Evolutionary conservation across 139 green algal species (phyloP), one percentile per base, ranked within the genome.

Genomic region (Diplosphaera chodatii): DNA sequence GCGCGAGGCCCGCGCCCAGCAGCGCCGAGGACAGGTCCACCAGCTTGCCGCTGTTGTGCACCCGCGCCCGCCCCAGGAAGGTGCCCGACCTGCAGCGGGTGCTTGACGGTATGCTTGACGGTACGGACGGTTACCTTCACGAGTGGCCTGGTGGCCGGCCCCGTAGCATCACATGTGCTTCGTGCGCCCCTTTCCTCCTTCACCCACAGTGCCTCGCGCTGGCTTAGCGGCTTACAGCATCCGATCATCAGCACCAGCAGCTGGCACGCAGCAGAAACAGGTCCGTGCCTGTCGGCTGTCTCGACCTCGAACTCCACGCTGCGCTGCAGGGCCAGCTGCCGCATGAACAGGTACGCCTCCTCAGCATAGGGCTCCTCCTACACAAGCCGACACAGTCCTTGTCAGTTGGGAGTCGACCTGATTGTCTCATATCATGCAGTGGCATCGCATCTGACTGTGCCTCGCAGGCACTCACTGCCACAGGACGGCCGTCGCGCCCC

Each of bases 41-140:
- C 32, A 78, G 78, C 55, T 72, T 76, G 67, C 55, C 67, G 32
- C 4, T n/a, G 56, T 63, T 41, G 29, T 22, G 63, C 31, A 69
- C 28, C 20, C 31, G 74, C 3, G 96, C 68, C 0, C 70, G 86
- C 48, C 94, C 94, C 65, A 97, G 84, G 84, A 99, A 98, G 34
- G 90, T 98, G n/a, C 94, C 94, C 2, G 76, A 88, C 70, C 91
- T 91, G 83, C 98, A 91, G 48, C 91, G 82, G 33, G 71, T 85
- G 66, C 94, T n/a, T 10, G 3, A n/a, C n/a, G n/a, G n/a, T n/a
- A n/a, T n/a, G n/a, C n/a, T n/a, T n/a, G n/a, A n/a, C n/a, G n/a
- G n/a, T n/a, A n/a, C n/a, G n/a, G n/a, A n/a, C n/a, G n/a, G n/a
- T n/a, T n/a, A n/a, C n/a, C n/a, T n/a, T n/a, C n/a, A n/a, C n/a